Evolutionary conservation across 2,329 filamentous ascomycete genomes (phyloP).

Genomic region (Fusarium phyllophilum): DNA sequence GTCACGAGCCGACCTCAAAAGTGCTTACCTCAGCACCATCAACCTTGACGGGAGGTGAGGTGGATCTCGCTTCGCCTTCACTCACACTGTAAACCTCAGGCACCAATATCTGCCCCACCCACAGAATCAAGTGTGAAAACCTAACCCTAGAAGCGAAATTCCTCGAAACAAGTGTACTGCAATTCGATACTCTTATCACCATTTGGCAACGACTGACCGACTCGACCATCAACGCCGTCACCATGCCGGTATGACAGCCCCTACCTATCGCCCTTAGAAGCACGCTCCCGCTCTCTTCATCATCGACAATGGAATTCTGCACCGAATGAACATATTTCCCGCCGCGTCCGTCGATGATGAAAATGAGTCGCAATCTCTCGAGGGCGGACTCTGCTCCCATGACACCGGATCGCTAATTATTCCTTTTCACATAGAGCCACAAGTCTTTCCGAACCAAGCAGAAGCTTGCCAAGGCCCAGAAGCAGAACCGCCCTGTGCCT

Average conservation of each 20-base stretch:
- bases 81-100: conserved; percentile 22
- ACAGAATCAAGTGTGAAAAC: conserved; percentile 52
- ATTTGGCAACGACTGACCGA: conserved; percentile 48
- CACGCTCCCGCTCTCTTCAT: conserved; percentile 19
- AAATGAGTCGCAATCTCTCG: conserved; percentile 11
- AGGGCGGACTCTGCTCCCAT: conserved; percentile 17
- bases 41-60: not conserved
- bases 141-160: conserved; percentile 48
- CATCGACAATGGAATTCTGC: conserved; percentile 13
- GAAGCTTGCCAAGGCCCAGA: conserved; percentile 99
- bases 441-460: conserved; percentile 99
- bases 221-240: conserved; percentile 53
- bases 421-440: conserved; percentile 76
- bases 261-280: conserved; percentile 2
- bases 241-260: conserved; percentile 54
- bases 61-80: not conserved
- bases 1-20: conserved; percentile 10
- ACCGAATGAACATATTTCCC: conserved; percentile 10
- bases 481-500: conserved; percentile 99
- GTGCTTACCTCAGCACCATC: conserved; percentile 17
- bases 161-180: not conserved
- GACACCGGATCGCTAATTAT: conserved; percentile 40
- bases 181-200: conserved; percentile 45
- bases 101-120: conserved; percentile 21
- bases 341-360: conserved; percentile 16